phyloP scores from a whole-genome alignment of 371 early-diverging fungal genomes.

The Mucor irregularis region DNA sequence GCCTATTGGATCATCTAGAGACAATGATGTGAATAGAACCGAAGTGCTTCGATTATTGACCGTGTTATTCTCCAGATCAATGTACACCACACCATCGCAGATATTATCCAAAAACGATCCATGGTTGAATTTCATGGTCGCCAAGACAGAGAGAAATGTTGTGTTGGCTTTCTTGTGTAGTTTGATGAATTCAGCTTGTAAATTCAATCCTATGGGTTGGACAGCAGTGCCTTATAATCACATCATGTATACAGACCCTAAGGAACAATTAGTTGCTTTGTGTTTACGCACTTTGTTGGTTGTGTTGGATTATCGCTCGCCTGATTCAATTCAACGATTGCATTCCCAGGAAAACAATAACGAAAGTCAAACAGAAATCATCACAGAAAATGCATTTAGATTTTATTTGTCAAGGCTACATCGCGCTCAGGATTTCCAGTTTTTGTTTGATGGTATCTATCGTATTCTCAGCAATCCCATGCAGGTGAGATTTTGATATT shows the following conservation, averaged over 20 bases:
- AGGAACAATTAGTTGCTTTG: constrained; percentile 67
- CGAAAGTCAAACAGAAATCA: not conserved
- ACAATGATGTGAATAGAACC: constrained; percentile 62
- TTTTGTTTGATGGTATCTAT: constrained; percentile 65
- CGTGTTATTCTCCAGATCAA: constrained; percentile 68
- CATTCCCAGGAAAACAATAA: no score
- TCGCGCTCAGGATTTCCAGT: constrained; percentile 72
- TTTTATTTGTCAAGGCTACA: constrained; percentile 72
- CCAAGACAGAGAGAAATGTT: constrained; percentile 64
- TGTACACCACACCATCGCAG: constrained; percentile 65
- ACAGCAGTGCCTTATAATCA: constrained; percentile 77
- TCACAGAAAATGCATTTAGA: constrained; percentile 57
- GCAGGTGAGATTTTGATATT: constrained; percentile 39
- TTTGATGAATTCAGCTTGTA: constrained; percentile 70
- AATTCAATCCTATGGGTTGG: constrained; percentile 81
- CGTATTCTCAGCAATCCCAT: constrained; percentile 77
- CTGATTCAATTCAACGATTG: constrained; percentile 13
- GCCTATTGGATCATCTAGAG: constrained; percentile 66
- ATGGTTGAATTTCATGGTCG: constrained; percentile 52
- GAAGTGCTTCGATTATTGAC: constrained; percentile 77
- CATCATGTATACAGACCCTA: constrained; percentile 65
- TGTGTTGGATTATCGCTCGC: constrained; percentile 62
- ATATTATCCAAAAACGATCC: constrained; percentile 50
- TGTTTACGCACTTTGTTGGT: constrained; percentile 67
- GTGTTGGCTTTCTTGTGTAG: constrained; percentile 76